A percentile compares a stretch with the other conserved stretches of the same genome.
These are phyloP conservation scores for Nyssa sinensis DNA, from an alignment of 148 eudicot genomes.

Conservation along the genomic window DNA sequence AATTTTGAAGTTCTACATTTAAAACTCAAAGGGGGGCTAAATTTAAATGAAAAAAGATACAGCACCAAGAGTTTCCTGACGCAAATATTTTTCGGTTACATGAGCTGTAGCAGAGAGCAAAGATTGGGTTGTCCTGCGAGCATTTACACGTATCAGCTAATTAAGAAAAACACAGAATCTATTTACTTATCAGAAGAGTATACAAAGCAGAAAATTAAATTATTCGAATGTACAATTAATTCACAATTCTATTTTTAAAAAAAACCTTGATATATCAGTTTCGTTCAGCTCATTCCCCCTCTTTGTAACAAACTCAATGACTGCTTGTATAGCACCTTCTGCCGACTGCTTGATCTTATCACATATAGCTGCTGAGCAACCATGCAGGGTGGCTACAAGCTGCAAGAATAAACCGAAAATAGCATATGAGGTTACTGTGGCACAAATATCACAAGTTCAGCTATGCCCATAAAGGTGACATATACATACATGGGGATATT, in stretches of 20 bases:
- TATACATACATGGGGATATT: neutral
- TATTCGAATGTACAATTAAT: neutral
- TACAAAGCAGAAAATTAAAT: neutral
- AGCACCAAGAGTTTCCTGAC: slow-evolving; percentile 90
- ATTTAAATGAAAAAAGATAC: slow-evolving; percentile 59
- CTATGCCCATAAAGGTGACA: neutral
- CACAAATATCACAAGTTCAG: neutral
- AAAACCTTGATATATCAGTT: slow-evolving; percentile 78
- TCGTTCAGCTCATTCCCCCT: slow-evolving; percentile 89
- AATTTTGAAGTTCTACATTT: neutral
- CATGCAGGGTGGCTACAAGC: slow-evolving; percentile 84
- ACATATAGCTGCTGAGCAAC: slow-evolving; percentile 81
- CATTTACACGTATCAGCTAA: slow-evolving; percentile 14
- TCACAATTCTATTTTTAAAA: neutral
- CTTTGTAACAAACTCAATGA: slow-evolving; percentile 67
- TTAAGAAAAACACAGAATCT: slow-evolving; percentile 3
- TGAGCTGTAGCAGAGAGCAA: slow-evolving; percentile 82
- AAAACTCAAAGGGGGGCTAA: neutral
- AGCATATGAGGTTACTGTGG: slow-evolving; percentile 9
- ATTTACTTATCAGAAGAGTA: neutral
- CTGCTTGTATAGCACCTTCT: slow-evolving; percentile 92
- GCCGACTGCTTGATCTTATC: slow-evolving; percentile 92
- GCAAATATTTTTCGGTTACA: slow-evolving; percentile 79
- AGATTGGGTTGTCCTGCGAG: slow-evolving; percentile 84
- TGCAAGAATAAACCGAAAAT: slow-evolving; percentile 31